Evolutionary conservation across 306 rosid genomes (phyloP).

Genomic region (Vicia faba): DNA sequence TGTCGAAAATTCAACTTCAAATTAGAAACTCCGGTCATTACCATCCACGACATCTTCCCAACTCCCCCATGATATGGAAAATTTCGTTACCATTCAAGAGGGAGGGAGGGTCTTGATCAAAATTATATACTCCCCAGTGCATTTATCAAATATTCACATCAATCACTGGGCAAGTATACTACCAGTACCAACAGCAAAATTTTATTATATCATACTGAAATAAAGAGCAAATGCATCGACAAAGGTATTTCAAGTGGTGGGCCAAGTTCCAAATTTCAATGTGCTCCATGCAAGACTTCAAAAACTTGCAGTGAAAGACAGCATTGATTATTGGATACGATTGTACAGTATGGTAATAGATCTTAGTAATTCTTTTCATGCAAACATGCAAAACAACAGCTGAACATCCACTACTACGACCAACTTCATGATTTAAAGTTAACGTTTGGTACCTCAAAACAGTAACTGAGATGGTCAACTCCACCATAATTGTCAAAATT

Average conservation of each 20-base stretch:
- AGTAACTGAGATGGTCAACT: slow-evolving; percentile 84
- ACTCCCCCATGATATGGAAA: slow-evolving; percentile 1
- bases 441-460: slow-evolving; percentile 74
- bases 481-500: slow-evolving; percentile 82
- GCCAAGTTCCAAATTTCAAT: slow-evolving; percentile 4
- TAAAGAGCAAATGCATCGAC: slow-evolving; percentile 10
- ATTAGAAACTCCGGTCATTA: slow-evolving; percentile 11
- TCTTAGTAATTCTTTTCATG: slow-evolving; percentile 26
- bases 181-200: slow-evolving; percentile 2
- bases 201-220: slow-evolving; percentile 11
- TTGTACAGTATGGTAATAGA: slow-evolving; percentile 26
- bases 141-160: slow-evolving; percentile 25
- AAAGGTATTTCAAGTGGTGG: slow-evolving; percentile 15
- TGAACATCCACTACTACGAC: slow-evolving; percentile 10
- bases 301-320: slow-evolving; percentile 24
- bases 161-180: slow-evolving; percentile 9
- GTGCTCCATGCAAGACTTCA: slow-evolving; percentile 13
- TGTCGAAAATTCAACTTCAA: slow-evolving; percentile 15
- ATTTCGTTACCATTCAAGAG: slow-evolving; percentile 2
- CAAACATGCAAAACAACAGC: slow-evolving; percentile 17
- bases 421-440: slow-evolving; percentile 42
- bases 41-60: background rate
- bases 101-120: slow-evolving; percentile 18
- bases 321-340: slow-evolving; percentile 8
- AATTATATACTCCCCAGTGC: background rate